Base-by-base conservation (phyloP, 495 filamentous ascomycete genomes). In the Neurospora terricola region DNA sequence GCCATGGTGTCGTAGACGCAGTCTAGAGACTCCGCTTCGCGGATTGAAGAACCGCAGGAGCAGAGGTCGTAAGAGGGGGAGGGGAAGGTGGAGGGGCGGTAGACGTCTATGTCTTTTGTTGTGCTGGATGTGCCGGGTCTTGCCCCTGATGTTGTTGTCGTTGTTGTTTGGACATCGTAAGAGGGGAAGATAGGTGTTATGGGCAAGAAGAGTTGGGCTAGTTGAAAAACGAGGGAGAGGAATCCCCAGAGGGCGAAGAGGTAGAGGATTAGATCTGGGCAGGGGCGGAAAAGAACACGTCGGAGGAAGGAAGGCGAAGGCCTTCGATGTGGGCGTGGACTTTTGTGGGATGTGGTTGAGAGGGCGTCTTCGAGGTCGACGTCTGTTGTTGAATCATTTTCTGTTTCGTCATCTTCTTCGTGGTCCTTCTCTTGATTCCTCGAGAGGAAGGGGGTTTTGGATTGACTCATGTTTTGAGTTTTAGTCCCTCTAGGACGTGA, bases 1-100 rank as follows among this genome's bases (percentile, higher is more conserved):
- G 74, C 72, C 34, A 75, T 72, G 10, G 54, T 54, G 72, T 75
- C 74, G 72, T 73, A 75, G 68, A 39, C 43, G 54, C 74, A 75
- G 11, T 27, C 2, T 1, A 74, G 62, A 11, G 70, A 70, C 4
- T 39, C 7, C 2, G 73, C 73, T 70, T 74, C 73, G 5, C 4
- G 1, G 34, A 37, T 18, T 39, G 48, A 45, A 0, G 70, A 69
- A 66, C 73, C 73, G 73, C 73, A 75, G 71, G 69, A 23, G 71
- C 73, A 75, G 62, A 68, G n/a, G n/a, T n/a, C n/a, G n/a, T n/a
- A n/a, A n/a, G n/a, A n/a, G n/a, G n/a, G n/a, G n/a, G n/a, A n/a
- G n/a, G n/a, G n/a, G n/a, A n/a, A n/a, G n/a, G n/a, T n/a, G n/a
- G n/a, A n/a, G n/a, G n/a, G 71, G 8, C 71, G 70, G 73, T 75